Base-by-base conservation (phyloP, 164 flowering plant genomes). In the Dillenia suffruticosa region DNA sequence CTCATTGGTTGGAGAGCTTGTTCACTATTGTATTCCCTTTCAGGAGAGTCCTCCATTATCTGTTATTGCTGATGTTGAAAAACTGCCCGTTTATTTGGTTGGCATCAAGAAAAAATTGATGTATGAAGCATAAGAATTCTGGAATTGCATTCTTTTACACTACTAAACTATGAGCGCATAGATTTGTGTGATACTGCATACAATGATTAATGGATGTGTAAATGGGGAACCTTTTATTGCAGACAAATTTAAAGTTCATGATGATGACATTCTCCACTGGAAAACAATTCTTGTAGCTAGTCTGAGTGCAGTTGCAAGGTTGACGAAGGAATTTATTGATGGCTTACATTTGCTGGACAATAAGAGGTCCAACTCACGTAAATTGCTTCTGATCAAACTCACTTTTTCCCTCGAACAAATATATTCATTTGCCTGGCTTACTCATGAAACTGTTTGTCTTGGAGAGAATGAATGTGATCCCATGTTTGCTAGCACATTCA, bases 401-500 rank as follows among this genome's bases (percentile, higher is more conserved):
- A 82, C 78, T 9, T 81, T 82, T 67, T 78, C 74, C 66, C 72
- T 93, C 61, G 96, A 87, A 54, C 85, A 87, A 71, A 69, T 57
- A 10, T 49, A 78, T 57, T 74, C 72, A 56, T 66, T 84, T 74
- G 85, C 87, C 49, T 82, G 76, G 71, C 67, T 85, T 48, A 80
- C 74, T 56, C 61, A 78, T 74, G 77, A 71, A 60, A 61, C 70
- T 62, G 77, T 73, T 57, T 52, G 17, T 64, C 69, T 50, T 62
- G 69, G 14, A 59, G 74, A 70, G 19, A 61, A 47, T 19, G 57
- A 63, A 55, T 78, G 40, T 26, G 57, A 65, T 54, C 47, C 67
- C 9, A 22, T 70, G 14, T 63, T 61, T 63, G 75, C 69, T 47
- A 46, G 74, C 15, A 12, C 80, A 9, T 66, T 82, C 47, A 77